A percentile compares a stretch with the other conserved stretches of the same genome.
These are phyloP conservation scores for Umbelopsis vinacea DNA, from an alignment of 192 early-diverging fungal species.

Conservation along the genomic window DNA sequence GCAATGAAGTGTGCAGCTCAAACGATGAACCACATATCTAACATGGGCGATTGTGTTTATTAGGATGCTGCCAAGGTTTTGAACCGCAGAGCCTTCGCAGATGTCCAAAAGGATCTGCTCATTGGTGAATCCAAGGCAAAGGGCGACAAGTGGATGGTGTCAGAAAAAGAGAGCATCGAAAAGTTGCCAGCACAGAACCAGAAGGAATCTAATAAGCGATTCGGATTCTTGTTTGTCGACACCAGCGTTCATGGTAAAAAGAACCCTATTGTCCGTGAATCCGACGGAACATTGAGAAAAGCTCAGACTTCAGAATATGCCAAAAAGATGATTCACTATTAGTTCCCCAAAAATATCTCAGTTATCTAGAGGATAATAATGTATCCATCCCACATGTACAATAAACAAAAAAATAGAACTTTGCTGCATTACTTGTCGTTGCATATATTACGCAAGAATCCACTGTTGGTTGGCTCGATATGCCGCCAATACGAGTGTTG, in stretches of 20 bases:
- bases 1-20: background rate
- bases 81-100: slow-evolving; percentile 62
- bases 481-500: too few relatives aligned
- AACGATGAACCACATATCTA: background rate
- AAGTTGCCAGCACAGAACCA: background rate
- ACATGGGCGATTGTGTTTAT: background rate
- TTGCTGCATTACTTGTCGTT: background rate
- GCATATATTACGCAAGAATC: too few relatives aligned
- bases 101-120: slow-evolving; percentile 40
- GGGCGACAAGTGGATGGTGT: slow-evolving; percentile 5
- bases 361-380: slow-evolving; percentile 14
- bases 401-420: slow-evolving; percentile 14
- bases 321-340: slow-evolving; percentile 21
- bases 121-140: slow-evolving; percentile 12
- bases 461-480: too few relatives aligned
- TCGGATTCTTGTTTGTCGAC: slow-evolving; percentile 17
- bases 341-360: background rate
- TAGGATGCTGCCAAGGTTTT: slow-evolving; percentile 81
- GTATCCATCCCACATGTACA: slow-evolving; percentile 10
- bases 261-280: slow-evolving; percentile 3
- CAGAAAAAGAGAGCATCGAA: slow-evolving; percentile 1
- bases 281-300: slow-evolving; percentile 3
- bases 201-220: slow-evolving; percentile 8
- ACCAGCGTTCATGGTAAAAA: slow-evolving; percentile 14
- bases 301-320: slow-evolving; percentile 10